These are phyloP conservation scores for Prunus campanulata DNA, from an alignment of 306 rosid species.

Conservation along the genomic window DNA sequence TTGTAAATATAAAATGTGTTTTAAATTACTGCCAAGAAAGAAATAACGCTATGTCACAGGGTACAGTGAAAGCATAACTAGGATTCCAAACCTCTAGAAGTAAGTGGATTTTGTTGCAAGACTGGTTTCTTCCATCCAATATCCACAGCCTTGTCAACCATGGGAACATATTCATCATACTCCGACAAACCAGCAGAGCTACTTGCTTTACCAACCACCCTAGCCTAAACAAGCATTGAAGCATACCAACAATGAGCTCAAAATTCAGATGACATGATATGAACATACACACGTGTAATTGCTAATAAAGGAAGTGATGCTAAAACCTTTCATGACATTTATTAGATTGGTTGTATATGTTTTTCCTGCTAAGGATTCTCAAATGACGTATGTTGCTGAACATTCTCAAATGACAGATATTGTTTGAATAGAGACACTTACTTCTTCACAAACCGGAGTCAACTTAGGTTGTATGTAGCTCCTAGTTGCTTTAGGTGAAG, in stretches of 20 bases:
- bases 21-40: background rate
- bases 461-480: constrained; percentile 54
- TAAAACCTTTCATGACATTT: background rate
- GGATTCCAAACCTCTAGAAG: constrained; percentile 49
- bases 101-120: constrained; percentile 28
- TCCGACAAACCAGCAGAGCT: constrained; percentile 38
- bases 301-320: background rate
- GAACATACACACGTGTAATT: background rate
- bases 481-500: constrained; percentile 68
- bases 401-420: background rate
- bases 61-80: constrained; percentile 15
- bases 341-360: background rate
- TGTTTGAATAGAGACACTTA: constrained; percentile 35
- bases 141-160: constrained; percentile 87
- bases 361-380: background rate
- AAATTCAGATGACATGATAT: background rate
- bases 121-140: constrained; percentile 47
- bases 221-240: constrained; percentile 59
- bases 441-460: constrained; percentile 89
- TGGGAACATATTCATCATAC: constrained; percentile 72
- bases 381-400: background rate
- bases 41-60: background rate
- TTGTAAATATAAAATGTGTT: background rate
- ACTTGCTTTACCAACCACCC: constrained; percentile 41
- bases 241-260: constrained; percentile 7